Evolutionary conservation across 805 yeast species (phyloP), one percentile per base, ranked within the genome.

Genomic region (Kurtzmaniella cleridarum): DNA sequence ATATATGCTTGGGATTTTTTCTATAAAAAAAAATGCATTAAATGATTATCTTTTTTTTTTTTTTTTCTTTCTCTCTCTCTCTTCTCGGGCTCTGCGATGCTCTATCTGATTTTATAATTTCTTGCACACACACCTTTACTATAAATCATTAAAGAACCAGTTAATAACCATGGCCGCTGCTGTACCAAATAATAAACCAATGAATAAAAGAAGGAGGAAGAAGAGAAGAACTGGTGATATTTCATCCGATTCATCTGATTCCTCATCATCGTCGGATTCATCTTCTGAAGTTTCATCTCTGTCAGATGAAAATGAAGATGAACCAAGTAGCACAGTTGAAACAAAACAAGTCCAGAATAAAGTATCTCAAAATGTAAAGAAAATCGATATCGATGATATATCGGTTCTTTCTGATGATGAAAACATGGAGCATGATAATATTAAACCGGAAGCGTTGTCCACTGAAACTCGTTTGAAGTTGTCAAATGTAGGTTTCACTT

Each of bases 141-240:
- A 8, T 20, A 5, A 20, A 5, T 5, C 8, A 20, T 20, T 5
- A 5, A 20, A 20, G 24, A 5, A 20, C 5, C 24, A 20, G 8
- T 20, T 8, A 5, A 5, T 8, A 27, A 27, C 30, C 14, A 30
- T 30, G 33, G 33, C 16, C 13, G 33, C 36, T 26, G 27, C 36
- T 34, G 16, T 13, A 5, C 14, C n/a, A 26, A 18, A 28, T 5
- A 34, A 34, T 17, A 28, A 23, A 13, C 16, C 14, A 13, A 20
- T 20, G n/a, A 63, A 56, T 35, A 68, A 76, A 46, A 70, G 85
- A 50, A 75, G 85, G 45, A 70, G 81, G 53, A 82, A 82, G 74
- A 83, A 81, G 77, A 79, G 89, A 76, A 82, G 90, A 79, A 83
- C 91, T 0, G 87, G 81, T 37, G 88, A 81, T 47, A 35, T 34